phyloP scores from a whole-genome alignment of 257 asterid genomes.

The Marsdenia floribunda region DNA sequence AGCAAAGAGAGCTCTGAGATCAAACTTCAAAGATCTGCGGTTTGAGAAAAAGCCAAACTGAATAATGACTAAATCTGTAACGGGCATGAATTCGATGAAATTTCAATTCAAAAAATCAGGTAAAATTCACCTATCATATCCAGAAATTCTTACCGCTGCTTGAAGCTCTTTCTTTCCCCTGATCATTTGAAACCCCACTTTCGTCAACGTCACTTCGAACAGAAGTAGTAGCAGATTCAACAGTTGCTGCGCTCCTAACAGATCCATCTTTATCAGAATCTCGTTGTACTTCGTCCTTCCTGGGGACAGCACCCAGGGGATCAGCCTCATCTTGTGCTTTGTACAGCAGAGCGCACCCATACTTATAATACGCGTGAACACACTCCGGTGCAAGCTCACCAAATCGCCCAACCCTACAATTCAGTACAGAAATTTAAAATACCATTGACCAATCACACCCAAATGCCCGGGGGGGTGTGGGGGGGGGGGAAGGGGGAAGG shows the following conservation, averaged over 20 bases:
- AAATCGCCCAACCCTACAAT: slow-evolving; percentile 57
- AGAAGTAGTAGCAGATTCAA: slow-evolving; percentile 56
- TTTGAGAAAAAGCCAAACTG: not conserved
- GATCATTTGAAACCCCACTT: slow-evolving; percentile 35
- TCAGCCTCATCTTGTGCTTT: slow-evolving; percentile 93
- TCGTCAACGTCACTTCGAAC: slow-evolving; percentile 38
- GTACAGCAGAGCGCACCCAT: slow-evolving; percentile 59
- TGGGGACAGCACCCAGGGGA: slow-evolving; percentile 78
- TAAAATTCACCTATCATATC: not conserved
- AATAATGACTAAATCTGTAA: not conserved
- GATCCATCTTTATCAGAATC: slow-evolving; percentile 54
- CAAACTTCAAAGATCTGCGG: not conserved
- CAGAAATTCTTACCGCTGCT: slow-evolving; percentile 35
- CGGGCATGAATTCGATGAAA: not conserved
- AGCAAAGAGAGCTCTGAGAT: not conserved
- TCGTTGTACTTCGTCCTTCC: slow-evolving; percentile 49
- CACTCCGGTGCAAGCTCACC: slow-evolving; percentile 96
- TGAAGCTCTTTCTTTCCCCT: slow-evolving; percentile 32
- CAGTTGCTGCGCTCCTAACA: slow-evolving; percentile 40
- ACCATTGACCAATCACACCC: not conserved
- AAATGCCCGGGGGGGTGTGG: no score
- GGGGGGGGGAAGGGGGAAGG: no score
- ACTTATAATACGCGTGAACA: slow-evolving; percentile 72
- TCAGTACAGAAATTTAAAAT: not conserved
- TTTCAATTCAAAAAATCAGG: not conserved